Percentiles rank a stretch among this genome's conserved stretches.
These are phyloP conservation scores for Cyclostephanos tholiformis DNA, from an alignment of 108 stramenopile genomes.

Conservation along the genomic window DNA sequence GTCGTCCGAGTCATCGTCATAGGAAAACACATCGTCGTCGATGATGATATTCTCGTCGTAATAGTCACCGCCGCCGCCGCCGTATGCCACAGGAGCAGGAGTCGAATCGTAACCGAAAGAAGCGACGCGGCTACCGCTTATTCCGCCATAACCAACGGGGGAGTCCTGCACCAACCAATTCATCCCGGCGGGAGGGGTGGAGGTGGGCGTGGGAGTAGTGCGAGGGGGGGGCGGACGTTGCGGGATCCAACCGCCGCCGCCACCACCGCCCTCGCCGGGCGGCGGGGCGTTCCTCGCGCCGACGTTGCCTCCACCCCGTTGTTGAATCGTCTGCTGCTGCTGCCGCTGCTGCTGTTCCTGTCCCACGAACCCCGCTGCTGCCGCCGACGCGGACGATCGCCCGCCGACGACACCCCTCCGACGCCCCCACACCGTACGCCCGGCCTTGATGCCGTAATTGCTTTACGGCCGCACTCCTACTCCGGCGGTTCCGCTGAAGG, in stretches of 20 bases:
- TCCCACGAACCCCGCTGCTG: conserved; percentile 17
- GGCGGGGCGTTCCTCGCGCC: neutral
- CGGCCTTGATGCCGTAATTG: neutral
- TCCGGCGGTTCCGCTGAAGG: conserved; percentile 2
- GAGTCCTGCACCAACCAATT: conserved; percentile 4
- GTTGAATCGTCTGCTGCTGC: neutral
- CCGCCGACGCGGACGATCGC: conserved; percentile 29
- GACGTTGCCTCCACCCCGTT: neutral
- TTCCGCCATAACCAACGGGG: too few relatives aligned
- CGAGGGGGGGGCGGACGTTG: neutral
- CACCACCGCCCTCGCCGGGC: neutral
- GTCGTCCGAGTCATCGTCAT: neutral
- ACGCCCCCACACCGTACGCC: neutral
- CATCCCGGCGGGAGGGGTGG: neutral
- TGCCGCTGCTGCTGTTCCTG: neutral
- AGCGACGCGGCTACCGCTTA: too few relatives aligned
- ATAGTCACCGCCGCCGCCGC: neutral
- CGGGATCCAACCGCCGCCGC: neutral
- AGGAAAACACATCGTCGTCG: conserved; percentile 4
- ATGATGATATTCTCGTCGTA: neutral
- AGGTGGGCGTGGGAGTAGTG: neutral
- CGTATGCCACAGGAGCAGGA: neutral
- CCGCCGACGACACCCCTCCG: conserved; percentile 14
- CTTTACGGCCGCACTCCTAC: neutral
- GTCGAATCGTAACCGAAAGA: neutral